Percentiles rank a stretch among this genome's conserved stretches.
Evolutionary conservation across 495 filamentous ascomycete genomes (phyloP).

Genomic region (Oidiodendron maius): DNA sequence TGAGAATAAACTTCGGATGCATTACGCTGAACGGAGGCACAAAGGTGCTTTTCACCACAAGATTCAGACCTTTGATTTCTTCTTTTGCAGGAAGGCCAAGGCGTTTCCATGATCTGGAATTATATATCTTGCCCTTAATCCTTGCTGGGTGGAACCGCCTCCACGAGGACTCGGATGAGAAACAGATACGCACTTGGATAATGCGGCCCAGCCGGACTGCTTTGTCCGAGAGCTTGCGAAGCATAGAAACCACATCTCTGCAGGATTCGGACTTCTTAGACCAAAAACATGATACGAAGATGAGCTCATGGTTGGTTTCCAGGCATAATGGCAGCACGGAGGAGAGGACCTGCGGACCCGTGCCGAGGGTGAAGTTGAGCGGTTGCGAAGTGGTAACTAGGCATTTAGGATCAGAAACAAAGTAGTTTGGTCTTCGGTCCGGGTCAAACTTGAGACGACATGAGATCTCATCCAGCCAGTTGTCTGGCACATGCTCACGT

Average conservation of each 20-base stretch:
- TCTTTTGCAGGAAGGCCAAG: constrained; percentile 52
- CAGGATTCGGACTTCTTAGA: constrained; percentile 25
- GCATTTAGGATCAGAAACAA: not conserved
- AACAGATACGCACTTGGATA: constrained; percentile 50
- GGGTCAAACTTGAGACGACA: not conserved
- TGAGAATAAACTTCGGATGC: constrained; percentile 70
- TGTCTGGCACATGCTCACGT: not conserved
- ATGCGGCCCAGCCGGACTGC: constrained; percentile 24
- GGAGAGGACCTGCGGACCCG: constrained; percentile 16
- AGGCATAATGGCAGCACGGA: constrained; percentile 49
- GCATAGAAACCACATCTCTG: constrained; percentile 24
- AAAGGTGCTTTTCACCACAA: constrained; percentile 65
- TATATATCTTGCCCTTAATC: constrained; percentile 48
- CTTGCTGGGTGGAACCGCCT: constrained; percentile 62
- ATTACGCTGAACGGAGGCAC: constrained; percentile 68
- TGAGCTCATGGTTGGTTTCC: constrained; percentile 51
- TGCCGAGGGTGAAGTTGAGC: constrained; percentile 15
- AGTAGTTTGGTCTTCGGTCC: constrained; percentile 10
- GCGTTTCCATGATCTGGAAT: constrained; percentile 44
- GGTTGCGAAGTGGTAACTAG: constrained; percentile 16
- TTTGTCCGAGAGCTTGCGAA: constrained; percentile 14
- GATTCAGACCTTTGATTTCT: constrained; percentile 50
- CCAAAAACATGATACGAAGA: constrained; percentile 78
- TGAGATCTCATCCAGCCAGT: not conserved
- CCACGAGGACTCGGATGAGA: constrained; percentile 62